Conservation (phyloP, 2,329 filamentous ascomycete genomes). For the Zymoseptoria crescenta region DNA sequence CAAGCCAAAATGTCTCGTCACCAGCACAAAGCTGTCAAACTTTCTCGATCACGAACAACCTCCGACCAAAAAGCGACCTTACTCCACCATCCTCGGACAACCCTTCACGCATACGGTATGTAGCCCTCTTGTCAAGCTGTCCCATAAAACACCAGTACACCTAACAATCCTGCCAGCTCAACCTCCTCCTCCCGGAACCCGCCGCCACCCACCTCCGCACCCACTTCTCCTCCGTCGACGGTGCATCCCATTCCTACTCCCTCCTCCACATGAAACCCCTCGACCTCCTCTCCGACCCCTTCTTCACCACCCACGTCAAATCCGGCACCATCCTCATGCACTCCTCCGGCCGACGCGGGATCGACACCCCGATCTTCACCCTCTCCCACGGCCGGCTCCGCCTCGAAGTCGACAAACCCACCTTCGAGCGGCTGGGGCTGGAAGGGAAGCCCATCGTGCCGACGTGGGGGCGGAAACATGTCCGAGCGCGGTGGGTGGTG, state of each 20-base stretch:
- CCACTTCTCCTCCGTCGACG: conserved; percentile 13
- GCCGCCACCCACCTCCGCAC: conserved; percentile 8
- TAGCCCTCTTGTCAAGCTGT: too few species aligned
- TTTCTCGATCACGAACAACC: conserved; percentile 65
- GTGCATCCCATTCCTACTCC: conserved; percentile 46
- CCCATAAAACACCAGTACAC: too few species aligned
- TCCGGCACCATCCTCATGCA: conserved; percentile 63
- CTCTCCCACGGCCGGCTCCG: conserved; percentile 64
- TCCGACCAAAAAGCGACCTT: conserved; percentile 68
- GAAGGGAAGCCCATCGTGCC: conserved; percentile 61
- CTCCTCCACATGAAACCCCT: conserved; percentile 64
- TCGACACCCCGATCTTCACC: conserved; percentile 61
- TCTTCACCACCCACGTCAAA: conserved; percentile 82
- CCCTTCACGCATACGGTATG: conserved; percentile 59
- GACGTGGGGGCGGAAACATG: conserved; percentile 49
- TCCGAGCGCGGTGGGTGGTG: conserved; percentile 67
- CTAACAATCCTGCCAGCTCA: conserved; percentile 40
- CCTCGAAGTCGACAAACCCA: conserved; percentile 71
- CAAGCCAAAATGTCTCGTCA: conserved; percentile 61
- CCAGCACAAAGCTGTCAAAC: conserved; percentile 55
- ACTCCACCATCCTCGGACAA: conserved; percentile 58
- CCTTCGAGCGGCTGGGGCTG: conserved; percentile 75
- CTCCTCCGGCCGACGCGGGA: conserved; percentile 62
- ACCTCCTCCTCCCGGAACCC: conserved; percentile 58
- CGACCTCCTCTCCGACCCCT: conserved; percentile 63